These are phyloP conservation scores for Geotrichum phurueaensis DNA, from an alignment of 1,139 yeast species.

Conservation along the genomic window DNA sequence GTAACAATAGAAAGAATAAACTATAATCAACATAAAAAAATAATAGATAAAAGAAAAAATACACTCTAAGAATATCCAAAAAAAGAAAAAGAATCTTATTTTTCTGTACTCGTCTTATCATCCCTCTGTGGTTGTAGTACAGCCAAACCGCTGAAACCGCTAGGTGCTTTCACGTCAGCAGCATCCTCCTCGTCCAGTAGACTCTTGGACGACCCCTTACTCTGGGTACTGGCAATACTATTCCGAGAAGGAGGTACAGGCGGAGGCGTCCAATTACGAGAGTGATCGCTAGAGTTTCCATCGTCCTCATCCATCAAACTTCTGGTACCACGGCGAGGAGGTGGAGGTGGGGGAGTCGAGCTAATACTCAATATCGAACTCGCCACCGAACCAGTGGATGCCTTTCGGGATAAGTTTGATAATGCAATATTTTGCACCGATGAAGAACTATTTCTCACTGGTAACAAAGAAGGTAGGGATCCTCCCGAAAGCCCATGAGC, in stretches of 20 bases:
- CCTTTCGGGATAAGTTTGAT: not conserved
- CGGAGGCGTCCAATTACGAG: constrained; percentile 16
- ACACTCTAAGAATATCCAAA: not conserved
- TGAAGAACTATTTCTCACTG: not conserved
- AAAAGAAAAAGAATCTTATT: not conserved
- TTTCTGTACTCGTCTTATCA: too few relatives aligned
- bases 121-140: constrained; percentile 14
- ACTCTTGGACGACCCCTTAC: constrained; percentile 8
- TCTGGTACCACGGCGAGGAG: constrained; percentile 9
- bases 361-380: not conserved
- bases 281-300: not conserved
- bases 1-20: too few relatives aligned
- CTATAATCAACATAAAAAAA: not conserved
- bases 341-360: constrained; percentile 13
- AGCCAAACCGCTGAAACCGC: constrained; percentile 7
- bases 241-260: constrained; percentile 11
- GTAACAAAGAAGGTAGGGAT: not conserved
- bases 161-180: constrained; percentile 7
- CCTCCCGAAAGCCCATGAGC: constrained; percentile 16
- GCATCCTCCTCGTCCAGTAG: constrained; percentile 15
- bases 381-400: not conserved
- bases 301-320: constrained; percentile 14
- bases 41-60: not conserved
- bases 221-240: constrained; percentile 6
- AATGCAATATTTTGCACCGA: not conserved